Evolutionary conservation across 2,329 filamentous ascomycete species (phyloP), one percentile per base, ranked within the genome.

Genomic region (Ophiocordyceps australis): DNA sequence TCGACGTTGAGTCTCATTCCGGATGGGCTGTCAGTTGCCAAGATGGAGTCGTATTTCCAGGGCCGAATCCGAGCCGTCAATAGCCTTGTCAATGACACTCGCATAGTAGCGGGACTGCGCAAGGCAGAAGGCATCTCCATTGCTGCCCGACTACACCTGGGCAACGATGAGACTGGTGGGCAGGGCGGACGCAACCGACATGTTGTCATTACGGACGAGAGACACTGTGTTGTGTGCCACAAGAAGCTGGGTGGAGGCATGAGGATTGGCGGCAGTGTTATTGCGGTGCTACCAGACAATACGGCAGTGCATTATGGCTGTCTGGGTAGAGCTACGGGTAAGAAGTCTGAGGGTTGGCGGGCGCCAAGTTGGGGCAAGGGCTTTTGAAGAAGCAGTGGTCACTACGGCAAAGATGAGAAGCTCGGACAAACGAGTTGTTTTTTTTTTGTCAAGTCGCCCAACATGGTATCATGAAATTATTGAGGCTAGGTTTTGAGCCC

Each of bases 201-300:
- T 36, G 83, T 94, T 9, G 69, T 82, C 13, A 73, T 98, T 26
- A 71, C 67, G 8, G 86, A 98, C 40, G 86, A 95, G 43, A 62
- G 81, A 26, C 75, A 93, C 28, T 98, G 89, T 46, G 74, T 78
- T 9, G 80, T 92, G 11, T 98, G 89, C 46, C 78, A 93, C 49
- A 95, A 94, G 59, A 62, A 89, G 36, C 66, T 98, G 35, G 86
- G 85, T 2, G 77, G 82, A 2, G 48, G 49, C 43, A 94, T 94
- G 61, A 59, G 89, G 32, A 69, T 95, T 37, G 86, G 86, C 3
- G 78, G 82, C 4, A 92, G 79, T 47, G 89, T 93, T 12, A 77
- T 95, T 31, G 75, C 85, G 21, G 85, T 94, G 9, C 65, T 89
- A 50, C 81, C 85, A 6, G 79, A 92, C 54, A 82, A 73, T 45